A percentile compares a stretch with the other conserved stretches of the same genome.
Evolutionary conservation across 2,329 filamentous ascomycete species (phyloP).

Genomic region (Fusarium sp.): DNA sequence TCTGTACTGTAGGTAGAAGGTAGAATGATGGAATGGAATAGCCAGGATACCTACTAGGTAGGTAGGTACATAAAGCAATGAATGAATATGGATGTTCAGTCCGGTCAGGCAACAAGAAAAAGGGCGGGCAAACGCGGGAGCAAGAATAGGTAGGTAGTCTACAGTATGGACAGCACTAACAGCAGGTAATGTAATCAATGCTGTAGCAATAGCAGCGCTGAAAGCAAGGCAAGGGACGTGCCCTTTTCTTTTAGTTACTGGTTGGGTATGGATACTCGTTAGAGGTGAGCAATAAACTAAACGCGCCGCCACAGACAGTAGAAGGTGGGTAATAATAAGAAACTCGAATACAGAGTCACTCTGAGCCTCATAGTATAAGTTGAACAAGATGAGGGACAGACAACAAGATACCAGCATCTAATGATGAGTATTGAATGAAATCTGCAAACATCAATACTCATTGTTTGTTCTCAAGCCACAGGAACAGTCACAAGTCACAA

Average conservation of each 20-base stretch:
- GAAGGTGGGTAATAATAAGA: slow-evolving; percentile 14
- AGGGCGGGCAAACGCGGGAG: slow-evolving; percentile 36
- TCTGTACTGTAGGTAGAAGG: slow-evolving; percentile 2
- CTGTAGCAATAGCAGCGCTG: neutral
- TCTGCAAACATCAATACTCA: neutral
- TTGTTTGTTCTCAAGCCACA: neutral
- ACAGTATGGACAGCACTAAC: neutral
- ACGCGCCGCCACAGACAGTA: slow-evolving; percentile 23
- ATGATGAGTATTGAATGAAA: neutral
- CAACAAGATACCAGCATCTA: neutral
- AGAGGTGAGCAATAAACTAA: slow-evolving; percentile 21
- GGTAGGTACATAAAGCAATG: slow-evolving; percentile 1
- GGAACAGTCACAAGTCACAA: no score
- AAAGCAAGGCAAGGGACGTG: slow-evolving; percentile 23
- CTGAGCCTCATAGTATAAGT: neutral
- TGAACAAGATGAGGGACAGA: slow-evolving; percentile 12
- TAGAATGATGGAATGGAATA: slow-evolving; percentile 25
- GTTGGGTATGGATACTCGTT: neutral
- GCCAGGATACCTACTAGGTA: no score
- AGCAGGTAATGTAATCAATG: neutral
- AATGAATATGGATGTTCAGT: neutral
- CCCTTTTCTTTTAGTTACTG: slow-evolving; percentile 13
- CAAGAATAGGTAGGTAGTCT: slow-evolving; percentile 2
- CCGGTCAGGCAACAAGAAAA: slow-evolving; percentile 20
- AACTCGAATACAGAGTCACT: neutral